A percentile compares a stretch with the other conserved stretches of the same genome.
Conservation (phyloP, 768 basidiomycete genomes). For the Mycena galericulata region DNA sequence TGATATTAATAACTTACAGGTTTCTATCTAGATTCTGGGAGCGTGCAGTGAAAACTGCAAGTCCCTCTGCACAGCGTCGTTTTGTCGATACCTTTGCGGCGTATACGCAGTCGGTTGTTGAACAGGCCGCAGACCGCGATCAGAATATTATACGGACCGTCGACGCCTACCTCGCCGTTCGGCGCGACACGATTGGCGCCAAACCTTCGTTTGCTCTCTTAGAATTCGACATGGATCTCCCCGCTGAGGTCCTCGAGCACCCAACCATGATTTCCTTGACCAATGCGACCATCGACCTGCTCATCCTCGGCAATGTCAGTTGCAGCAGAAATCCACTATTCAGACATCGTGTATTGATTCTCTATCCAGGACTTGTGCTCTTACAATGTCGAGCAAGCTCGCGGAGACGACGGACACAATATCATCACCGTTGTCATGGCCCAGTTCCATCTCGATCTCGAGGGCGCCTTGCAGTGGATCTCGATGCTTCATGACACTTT, state of each 20-base stretch:
- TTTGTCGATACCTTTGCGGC: constrained; percentile 46
- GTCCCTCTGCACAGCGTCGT: constrained; percentile 32
- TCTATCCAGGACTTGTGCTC: constrained; percentile 47
- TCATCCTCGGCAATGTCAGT: neutral
- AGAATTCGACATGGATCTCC: constrained; percentile 46
- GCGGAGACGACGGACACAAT: constrained; percentile 49
- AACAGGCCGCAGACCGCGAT: constrained; percentile 46
- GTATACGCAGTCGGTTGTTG: constrained; percentile 45
- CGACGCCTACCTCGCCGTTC: constrained; percentile 45
- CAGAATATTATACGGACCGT: constrained; percentile 38
- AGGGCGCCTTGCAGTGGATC: constrained; percentile 29
- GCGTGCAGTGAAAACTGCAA: constrained; percentile 30
- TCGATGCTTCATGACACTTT: constrained; percentile 42
- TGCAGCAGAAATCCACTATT: too few relatives aligned
- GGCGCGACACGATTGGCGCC: constrained; percentile 46
- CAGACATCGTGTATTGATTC: neutral
- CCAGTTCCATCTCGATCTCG: too few relatives aligned
- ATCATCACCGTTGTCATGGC: constrained; percentile 49
- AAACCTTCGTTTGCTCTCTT: constrained; percentile 43
- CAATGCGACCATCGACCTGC: neutral
- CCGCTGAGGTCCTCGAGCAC: constrained; percentile 49
- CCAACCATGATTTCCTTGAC: constrained; percentile 29
- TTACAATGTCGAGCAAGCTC: constrained; percentile 49
- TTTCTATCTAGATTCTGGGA: constrained; percentile 37
- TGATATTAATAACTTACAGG: too few relatives aligned